Evolutionary conservation across 164 flowering plant genomes (phyloP).

Genomic region (Hamamelis virginiana): DNA sequence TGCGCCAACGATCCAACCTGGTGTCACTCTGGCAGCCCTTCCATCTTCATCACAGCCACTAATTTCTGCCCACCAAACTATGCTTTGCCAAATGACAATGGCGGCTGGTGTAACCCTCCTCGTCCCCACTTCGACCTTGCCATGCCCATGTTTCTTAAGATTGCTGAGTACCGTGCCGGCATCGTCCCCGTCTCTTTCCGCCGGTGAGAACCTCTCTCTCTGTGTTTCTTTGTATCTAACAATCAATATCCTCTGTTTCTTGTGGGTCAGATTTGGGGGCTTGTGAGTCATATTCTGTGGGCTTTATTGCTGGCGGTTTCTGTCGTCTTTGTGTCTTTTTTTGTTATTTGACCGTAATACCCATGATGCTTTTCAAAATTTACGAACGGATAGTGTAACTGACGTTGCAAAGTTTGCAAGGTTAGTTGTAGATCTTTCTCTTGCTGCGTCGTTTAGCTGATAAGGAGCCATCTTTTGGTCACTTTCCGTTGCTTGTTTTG

Average conservation of each 20-base stretch:
- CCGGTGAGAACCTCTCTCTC: constrained; percentile 25
- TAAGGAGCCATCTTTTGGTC: not conserved
- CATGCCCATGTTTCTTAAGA: constrained; percentile 64
- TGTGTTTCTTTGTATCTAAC: constrained; percentile 3
- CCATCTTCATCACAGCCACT: constrained; percentile 53
- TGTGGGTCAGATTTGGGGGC: too few species aligned
- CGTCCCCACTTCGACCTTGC: constrained; percentile 67
- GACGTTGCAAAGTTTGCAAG: not conserved
- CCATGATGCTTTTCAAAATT: not conserved
- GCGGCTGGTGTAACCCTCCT: constrained; percentile 80
- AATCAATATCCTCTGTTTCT: too few species aligned
- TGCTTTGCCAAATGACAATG: constrained; percentile 46
- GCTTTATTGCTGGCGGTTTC: too few species aligned
- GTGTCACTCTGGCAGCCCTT: constrained; percentile 55
- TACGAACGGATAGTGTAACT: not conserved
- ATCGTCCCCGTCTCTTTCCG: constrained; percentile 65
- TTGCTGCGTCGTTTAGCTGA: not conserved
- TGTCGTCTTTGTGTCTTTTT: not conserved
- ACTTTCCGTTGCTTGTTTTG: not conserved
- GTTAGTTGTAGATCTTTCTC: not conserved
- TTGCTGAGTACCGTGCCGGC: constrained; percentile 60
- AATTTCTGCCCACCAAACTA: constrained; percentile 64
- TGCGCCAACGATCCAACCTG: constrained; percentile 41
- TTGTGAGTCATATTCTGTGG: too few species aligned
- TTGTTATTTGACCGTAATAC: not conserved